These are phyloP conservation scores for Moniliophthora roreri DNA, from an alignment of 1,284 basidiomycete genomes.

Conservation along the genomic window DNA sequence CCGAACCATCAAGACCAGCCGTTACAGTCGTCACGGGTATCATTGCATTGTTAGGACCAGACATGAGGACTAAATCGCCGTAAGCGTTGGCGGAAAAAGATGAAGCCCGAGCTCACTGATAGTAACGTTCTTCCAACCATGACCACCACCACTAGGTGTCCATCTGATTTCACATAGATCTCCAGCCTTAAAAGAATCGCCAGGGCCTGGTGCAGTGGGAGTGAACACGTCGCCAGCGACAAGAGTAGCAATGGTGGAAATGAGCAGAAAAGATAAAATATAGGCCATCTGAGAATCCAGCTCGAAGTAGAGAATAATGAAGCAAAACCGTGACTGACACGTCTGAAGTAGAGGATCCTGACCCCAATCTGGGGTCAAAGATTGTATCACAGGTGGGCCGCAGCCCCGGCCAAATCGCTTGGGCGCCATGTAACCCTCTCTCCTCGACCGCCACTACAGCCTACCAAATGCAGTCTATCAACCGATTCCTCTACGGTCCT, in stretches of 20 bases:
- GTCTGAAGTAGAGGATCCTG: too few species aligned
- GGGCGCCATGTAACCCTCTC: too few species aligned
- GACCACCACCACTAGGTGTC: constrained; percentile 19
- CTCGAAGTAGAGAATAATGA: neutral
- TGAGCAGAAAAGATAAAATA: neutral
- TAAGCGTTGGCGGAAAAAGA: neutral
- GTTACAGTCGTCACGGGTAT: constrained; percentile 29
- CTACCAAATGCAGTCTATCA: constrained; percentile 72
- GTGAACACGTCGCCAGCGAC: constrained; percentile 25
- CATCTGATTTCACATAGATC: constrained; percentile 19
- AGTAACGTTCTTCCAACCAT: constrained; percentile 35
- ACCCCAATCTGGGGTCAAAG: too few species aligned
- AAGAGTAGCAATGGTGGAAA: neutral
- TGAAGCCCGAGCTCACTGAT: constrained; percentile 27
- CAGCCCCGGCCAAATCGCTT: too few species aligned
- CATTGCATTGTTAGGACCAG: constrained; percentile 39
- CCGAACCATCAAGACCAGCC: constrained; percentile 33
- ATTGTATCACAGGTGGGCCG: too few species aligned
- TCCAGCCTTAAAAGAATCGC: constrained; percentile 33
- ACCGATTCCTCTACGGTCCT: constrained; percentile 91
- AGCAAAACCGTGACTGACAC: neutral
- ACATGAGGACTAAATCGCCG: constrained; percentile 33
- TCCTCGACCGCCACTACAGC: too few species aligned
- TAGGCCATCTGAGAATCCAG: neutral
- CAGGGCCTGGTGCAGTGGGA: constrained; percentile 38